Percentiles rank a stretch among this genome's conserved stretches.
Conservation (phyloP, 129 eudicot species). For the Helianthus annuus region DNA sequence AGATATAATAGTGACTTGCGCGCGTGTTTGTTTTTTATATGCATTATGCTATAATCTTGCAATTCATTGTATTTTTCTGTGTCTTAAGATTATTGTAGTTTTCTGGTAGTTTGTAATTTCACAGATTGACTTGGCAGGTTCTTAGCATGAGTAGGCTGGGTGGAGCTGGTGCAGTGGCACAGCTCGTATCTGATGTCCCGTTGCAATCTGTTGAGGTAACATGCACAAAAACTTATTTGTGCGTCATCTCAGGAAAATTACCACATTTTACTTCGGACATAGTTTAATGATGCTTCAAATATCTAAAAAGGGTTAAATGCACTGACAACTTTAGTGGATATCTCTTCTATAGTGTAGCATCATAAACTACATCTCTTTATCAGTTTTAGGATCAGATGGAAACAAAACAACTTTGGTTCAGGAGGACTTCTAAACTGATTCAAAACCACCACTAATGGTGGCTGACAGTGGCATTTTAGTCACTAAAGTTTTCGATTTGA, state of each 20-base stretch:
- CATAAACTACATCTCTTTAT: too few relatives aligned
- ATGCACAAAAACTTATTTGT: neutral
- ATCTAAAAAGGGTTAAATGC: neutral
- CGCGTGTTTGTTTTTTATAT: neutral
- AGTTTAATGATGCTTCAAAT: neutral
- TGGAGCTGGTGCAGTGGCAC: slow-evolving; percentile 97
- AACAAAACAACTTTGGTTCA: too few relatives aligned
- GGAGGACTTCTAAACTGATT: too few relatives aligned
- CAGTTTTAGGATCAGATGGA: too few relatives aligned
- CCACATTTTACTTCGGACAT: neutral
- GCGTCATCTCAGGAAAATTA: neutral
- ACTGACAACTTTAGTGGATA: neutral
- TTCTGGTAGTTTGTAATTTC: slow-evolving; percentile 8
- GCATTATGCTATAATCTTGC: neutral
- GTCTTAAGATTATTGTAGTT: neutral
- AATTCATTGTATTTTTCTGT: neutral
- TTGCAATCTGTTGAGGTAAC: slow-evolving; percentile 64
- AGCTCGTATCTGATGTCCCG: slow-evolving; percentile 85
- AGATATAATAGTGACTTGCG: neutral
- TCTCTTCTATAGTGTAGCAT: too few relatives aligned
- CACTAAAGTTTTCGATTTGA: too few relatives aligned
- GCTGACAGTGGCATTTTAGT: too few relatives aligned
- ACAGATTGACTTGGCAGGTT: slow-evolving; percentile 50
- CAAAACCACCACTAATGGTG: too few relatives aligned
- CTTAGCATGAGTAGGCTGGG: slow-evolving; percentile 99